Evolutionary conservation across 2,329 filamentous ascomycete species (phyloP), one percentile per base, ranked within the genome.

Genomic region (Diaporthe amygdali): DNA sequence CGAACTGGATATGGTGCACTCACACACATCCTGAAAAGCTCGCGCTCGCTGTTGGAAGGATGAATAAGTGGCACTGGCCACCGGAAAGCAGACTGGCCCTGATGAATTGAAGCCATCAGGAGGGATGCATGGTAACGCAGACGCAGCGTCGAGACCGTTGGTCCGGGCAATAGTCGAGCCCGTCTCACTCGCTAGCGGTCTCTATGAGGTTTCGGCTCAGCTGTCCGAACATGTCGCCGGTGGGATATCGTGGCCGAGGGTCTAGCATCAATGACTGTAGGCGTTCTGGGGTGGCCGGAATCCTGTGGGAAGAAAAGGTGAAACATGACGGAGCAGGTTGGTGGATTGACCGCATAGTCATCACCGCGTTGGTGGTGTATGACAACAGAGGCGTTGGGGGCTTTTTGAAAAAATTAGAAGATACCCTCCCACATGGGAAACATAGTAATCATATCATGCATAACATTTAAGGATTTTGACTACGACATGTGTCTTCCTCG

Each of bases 371-470:
- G 41, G n/a, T 47, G 41, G 22, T 27, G 30, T 49, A 7, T 25
- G 14, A 30, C 20, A 14, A 9, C 20, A 3, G 27, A 39, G n/a
- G 14, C 34, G 51, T 63, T 34, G 30, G 12, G 47, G 37, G 41
- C 37, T 30, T 39, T 55, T 49, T 41, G 7, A 39, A 22, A 22
- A 9, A 52, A n/a, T n/a, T 72, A 72, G 70, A 72, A 56, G 66
- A 72, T 72, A 72, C 70, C 70, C 70, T 72, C 70, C 70, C 70
- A 52, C 66, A 70, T 20, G 70, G 66, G 66, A 69, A 51, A 34
- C 39, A 59, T 44, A 66, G 22, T 47, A 44, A 52, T 69, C 37
- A 55, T 32, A 51, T 7, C n/a, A 49, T 25, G 9, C 30, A 49
- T 27, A 37, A 14, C 7, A 20, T 14, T 9, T 30, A 14, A 14